Evolutionary conservation across 495 filamentous ascomycete genomes (phyloP), one percentile per base, ranked within the genome.

Genomic region (Beverwykella pulmonaria): DNA sequence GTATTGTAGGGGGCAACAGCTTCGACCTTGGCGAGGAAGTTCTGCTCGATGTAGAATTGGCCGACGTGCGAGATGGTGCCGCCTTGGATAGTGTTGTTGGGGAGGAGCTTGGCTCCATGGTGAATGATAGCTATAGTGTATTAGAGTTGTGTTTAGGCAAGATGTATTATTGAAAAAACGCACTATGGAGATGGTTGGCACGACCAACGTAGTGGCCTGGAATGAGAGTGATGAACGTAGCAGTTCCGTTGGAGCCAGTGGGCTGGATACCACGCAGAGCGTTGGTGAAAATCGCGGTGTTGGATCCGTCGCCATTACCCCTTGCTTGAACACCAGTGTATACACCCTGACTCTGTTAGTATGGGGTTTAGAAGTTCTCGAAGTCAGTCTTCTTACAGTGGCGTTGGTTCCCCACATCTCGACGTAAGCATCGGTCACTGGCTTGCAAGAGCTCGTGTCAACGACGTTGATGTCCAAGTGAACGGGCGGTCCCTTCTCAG

Each of bases 11-110:
- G 83, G 56, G 76, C 75, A 20, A 63, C 81, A n/a, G 75, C 72
- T 70, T 87, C 83, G 46, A 90, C 84, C 46, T 79, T 78, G 8
- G 70, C 74, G 65, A 84, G 82, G 46, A 88, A 79, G 32, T 78
- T 80, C 68, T 89, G 82, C 53, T 85, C 84, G 74, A 84, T 88
- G 81, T 86, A 90, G 19, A 89, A 71, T 73, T 89, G 86, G 63
- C 86, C 77, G 56, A 88, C 78, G 73, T 90, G 83, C 1, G 82
- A 79, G 23, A 84, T 80, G 1, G 72, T 71, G 12, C 82, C 84
- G 50, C 81, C 81, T 27, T 75, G 78, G 62, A 84, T 69, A 20
- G 82, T 86, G 67, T 77, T 81, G 76, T 87, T 84, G 17, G 78
- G 72, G 52, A 81, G 77, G 20, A 80, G 70, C 34, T 77, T 83